These are phyloP conservation scores for Pichia sp. DNA, from an alignment of 1,139 yeast species.

Conservation along the genomic window DNA sequence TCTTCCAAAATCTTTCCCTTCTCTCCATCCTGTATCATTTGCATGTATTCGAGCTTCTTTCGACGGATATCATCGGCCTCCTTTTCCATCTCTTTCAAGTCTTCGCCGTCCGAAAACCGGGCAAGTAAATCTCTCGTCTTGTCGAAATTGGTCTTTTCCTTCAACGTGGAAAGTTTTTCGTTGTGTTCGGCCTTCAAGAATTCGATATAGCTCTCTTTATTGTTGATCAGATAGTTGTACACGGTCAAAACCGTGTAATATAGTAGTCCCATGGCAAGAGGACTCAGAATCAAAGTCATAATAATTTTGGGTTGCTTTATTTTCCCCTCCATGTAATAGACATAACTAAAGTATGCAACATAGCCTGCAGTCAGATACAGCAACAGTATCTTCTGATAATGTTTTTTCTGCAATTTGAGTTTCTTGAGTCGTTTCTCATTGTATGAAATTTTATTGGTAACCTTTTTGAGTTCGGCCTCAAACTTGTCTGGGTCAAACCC, in stretches of 20 bases:
- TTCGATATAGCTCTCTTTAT: slow-evolving; percentile 31
- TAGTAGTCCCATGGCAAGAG: slow-evolving; percentile 31
- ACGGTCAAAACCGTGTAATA: slow-evolving; percentile 28
- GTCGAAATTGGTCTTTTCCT: slow-evolving; percentile 72
- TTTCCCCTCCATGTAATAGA: slow-evolving; percentile 19
- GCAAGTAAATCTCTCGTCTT: slow-evolving; percentile 68
- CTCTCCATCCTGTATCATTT: slow-evolving; percentile 27
- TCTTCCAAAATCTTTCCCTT: slow-evolving; percentile 17
- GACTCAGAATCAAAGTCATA: slow-evolving; percentile 30
- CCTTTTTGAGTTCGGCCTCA: slow-evolving; percentile 45
- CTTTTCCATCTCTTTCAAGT: slow-evolving; percentile 28
- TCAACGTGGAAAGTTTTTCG: slow-evolving; percentile 66
- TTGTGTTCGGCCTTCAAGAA: slow-evolving; percentile 49
- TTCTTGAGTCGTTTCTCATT: slow-evolving; percentile 35
- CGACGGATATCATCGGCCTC: slow-evolving; percentile 27
- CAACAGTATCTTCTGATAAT: slow-evolving; percentile 21
- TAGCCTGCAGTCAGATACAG: slow-evolving; percentile 36
- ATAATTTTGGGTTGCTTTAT: slow-evolving; percentile 3
- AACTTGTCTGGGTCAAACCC: slow-evolving; percentile 46
- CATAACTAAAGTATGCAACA: slow-evolving; percentile 30
- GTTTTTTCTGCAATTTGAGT: slow-evolving; percentile 25
- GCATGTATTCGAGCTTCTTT: slow-evolving; percentile 29
- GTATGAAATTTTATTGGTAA: slow-evolving; percentile 39
- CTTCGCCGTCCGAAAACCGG: slow-evolving; percentile 51
- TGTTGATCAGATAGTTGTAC: slow-evolving; percentile 29